Conservation (phyloP, 768 basidiomycete genomes). For the Mycena kentingensis region DNA sequence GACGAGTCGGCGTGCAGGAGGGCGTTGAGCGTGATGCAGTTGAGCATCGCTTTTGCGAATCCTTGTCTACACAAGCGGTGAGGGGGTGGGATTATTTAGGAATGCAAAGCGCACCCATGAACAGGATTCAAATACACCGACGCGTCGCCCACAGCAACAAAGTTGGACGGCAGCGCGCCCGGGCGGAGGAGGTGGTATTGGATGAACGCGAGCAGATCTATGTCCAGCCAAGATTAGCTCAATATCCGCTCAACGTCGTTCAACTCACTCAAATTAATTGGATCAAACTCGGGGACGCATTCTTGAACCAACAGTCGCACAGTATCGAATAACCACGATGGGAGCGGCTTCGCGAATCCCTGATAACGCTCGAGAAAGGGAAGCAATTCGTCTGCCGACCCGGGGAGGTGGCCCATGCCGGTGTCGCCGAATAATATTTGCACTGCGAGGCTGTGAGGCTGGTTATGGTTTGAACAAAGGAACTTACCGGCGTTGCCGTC, state of each 20-base stretch:
- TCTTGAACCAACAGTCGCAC: constrained; percentile 3
- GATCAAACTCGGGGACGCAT: neutral
- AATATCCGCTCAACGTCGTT: neutral
- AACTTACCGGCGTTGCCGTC: neutral
- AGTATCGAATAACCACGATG: constrained; percentile 7
- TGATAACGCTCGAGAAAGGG: neutral
- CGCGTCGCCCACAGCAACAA: constrained; percentile 24
- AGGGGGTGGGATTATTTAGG: too few relatives aligned
- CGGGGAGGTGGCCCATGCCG: constrained; percentile 3
- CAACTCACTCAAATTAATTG: constrained; percentile 12
- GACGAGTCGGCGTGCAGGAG: constrained; percentile 9
- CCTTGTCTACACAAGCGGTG: constrained; percentile 17
- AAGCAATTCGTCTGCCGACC: neutral
- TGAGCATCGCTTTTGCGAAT: constrained; percentile 24
- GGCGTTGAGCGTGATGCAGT: constrained; percentile 23
- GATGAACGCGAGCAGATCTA: neutral
- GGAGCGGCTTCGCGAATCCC: constrained; percentile 1
- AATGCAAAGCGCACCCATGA: constrained; percentile 16
- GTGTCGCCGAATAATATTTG: neutral
- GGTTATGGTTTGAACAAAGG: too few relatives aligned
- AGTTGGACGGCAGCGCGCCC: constrained; percentile 20
- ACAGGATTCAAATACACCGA: constrained; percentile 23
- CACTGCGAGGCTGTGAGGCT: too few relatives aligned
- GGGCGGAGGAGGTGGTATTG: constrained; percentile 21
- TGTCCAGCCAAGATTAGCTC: neutral